Conservation (phyloP, 208 protist species). For the Tritrichomonas musculus region DNA sequence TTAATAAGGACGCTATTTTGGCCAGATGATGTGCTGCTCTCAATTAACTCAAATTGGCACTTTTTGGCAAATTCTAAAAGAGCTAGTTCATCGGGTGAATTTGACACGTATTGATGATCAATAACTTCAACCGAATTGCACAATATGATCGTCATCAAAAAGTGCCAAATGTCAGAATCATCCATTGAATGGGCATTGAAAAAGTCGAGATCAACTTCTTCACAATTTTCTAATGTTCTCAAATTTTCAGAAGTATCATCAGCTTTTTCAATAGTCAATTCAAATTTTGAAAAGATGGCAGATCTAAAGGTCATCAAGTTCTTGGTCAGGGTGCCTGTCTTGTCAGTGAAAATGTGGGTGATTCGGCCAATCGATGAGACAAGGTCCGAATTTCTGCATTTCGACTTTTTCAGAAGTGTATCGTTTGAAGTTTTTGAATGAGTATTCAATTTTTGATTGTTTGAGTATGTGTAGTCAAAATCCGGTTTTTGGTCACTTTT, state of each 20-base stretch:
- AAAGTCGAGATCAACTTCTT: no score
- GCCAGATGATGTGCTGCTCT: no score
- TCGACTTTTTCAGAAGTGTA: no score
- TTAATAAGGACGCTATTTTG: not conserved
- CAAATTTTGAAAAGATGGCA: not conserved
- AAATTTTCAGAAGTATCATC: no score
- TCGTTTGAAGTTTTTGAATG: no score
- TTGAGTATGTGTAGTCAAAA: no score
- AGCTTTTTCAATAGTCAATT: not conserved
- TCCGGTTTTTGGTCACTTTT: no score
- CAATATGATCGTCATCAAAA: not conserved
- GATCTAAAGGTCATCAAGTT: conserved; percentile 76
- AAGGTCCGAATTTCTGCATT: conserved; percentile 84
- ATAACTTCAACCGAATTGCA: not conserved
- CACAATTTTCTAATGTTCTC: no score
- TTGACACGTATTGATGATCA: conserved; percentile 33
- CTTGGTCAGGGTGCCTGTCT: conserved; percentile 95
- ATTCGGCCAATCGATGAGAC: conserved; percentile 93
- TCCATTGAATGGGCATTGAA: not conserved
- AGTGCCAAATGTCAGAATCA: not conserved
- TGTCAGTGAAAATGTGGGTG: conserved; percentile 90
- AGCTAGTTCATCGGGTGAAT: conserved; percentile 48
- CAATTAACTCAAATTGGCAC: not conserved
- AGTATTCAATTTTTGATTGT: no score
- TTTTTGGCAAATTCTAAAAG: not conserved